Conservation (phyloP, 148 eudicot species). For the Tetragonia tetragonoides region DNA sequence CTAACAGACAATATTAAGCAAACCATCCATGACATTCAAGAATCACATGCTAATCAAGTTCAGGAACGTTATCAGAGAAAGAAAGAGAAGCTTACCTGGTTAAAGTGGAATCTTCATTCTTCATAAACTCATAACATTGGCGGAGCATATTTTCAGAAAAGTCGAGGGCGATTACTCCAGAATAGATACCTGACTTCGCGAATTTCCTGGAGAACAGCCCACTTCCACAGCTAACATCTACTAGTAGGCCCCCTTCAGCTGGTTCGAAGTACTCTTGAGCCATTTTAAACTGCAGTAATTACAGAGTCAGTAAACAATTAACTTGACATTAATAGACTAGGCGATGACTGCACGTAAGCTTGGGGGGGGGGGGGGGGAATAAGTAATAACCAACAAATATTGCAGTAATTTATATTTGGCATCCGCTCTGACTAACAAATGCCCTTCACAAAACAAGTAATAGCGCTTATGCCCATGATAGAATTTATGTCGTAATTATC, state of each 20-base stretch:
- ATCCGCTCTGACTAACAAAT: slow-evolving; percentile 1
- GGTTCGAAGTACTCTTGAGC: slow-evolving; percentile 94
- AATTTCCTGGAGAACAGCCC: slow-evolving; percentile 93
- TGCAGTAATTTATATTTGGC: neutral
- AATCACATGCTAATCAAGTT: neutral
- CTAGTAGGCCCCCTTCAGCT: slow-evolving; percentile 79
- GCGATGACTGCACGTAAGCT: neutral
- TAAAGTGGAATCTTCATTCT: slow-evolving; percentile 58
- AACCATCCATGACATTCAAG: neutral
- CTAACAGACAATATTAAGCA: slow-evolving; percentile 22
- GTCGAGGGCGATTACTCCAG: slow-evolving; percentile 87
- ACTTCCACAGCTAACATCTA: slow-evolving; percentile 96
- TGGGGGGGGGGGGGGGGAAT: no score
- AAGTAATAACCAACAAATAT: neutral
- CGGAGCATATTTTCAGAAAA: slow-evolving; percentile 98
- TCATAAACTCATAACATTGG: slow-evolving; percentile 80
- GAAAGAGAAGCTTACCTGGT: slow-evolving; percentile 44
- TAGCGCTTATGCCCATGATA: neutral
- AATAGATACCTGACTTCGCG: slow-evolving; percentile 67
- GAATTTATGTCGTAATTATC: neutral
- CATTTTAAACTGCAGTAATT: slow-evolving; percentile 72
- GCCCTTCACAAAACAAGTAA: neutral
- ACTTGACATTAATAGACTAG: neutral
- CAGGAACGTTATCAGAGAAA: neutral
- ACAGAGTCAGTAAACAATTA: slow-evolving; percentile 12